These are phyloP conservation scores for Moricandia moricandioides DNA, from an alignment of 345 rosid genomes.

Conservation along the genomic window DNA sequence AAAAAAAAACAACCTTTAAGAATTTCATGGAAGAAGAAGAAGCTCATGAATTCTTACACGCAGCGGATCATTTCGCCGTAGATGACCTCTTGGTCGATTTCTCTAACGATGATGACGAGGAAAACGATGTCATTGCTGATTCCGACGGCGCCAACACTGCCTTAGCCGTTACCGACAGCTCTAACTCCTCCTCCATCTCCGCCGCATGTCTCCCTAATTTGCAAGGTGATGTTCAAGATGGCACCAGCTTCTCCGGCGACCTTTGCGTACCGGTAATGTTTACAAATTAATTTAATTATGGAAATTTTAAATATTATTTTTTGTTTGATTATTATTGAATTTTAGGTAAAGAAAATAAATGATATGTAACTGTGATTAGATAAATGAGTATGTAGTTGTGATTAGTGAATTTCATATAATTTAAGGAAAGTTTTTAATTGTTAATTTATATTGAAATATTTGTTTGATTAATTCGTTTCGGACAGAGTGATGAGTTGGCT, in stretches of 20 bases:
- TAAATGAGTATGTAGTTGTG: too few relatives aligned
- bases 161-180: slow-evolving; percentile 53
- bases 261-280: slow-evolving; percentile 82
- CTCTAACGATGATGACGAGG: slow-evolving; percentile 65
- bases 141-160: slow-evolving; percentile 34
- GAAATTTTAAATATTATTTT: too few relatives aligned
- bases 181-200: slow-evolving; percentile 47
- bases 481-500: slow-evolving; percentile 83
- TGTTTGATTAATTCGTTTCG: background rate
- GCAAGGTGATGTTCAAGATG: slow-evolving; percentile 43
- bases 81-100: slow-evolving; percentile 84
- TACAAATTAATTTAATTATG: too few relatives aligned
- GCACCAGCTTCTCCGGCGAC: slow-evolving; percentile 54
- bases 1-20: background rate
- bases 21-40: slow-evolving; percentile 34
- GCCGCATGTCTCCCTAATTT: slow-evolving; percentile 36
- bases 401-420: background rate
- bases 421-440: background rate
- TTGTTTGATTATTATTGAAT: background rate
- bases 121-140: slow-evolving; percentile 41
- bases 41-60: slow-evolving; percentile 27
- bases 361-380: background rate
- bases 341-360: background rate
- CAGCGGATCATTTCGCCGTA: slow-evolving; percentile 69
- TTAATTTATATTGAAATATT: background rate